phyloP scores from a whole-genome alignment of 176 grass and related monocot genomes.

The Miscanthus lutarioriparius region DNA sequence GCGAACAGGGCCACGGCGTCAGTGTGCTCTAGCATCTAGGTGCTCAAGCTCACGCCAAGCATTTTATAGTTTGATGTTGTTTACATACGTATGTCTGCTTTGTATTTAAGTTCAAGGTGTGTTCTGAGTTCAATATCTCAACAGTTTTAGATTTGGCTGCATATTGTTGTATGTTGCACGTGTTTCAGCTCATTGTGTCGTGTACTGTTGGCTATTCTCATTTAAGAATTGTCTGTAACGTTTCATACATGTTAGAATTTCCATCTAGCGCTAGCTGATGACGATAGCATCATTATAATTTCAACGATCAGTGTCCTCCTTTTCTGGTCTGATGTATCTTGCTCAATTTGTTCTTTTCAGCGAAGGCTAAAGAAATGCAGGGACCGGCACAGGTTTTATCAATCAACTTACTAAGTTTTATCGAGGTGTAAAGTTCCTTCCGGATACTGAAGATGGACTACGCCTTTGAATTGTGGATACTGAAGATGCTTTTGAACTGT shows the following conservation, averaged over 20 bases:
- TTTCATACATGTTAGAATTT: neutral
- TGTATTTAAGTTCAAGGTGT: neutral
- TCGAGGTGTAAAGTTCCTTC: neutral
- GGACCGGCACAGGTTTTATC: neutral
- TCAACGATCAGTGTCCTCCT: neutral
- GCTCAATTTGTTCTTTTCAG: slow-evolving; percentile 10
- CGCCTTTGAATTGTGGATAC: neutral
- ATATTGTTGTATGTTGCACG: neutral
- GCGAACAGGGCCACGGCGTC: too few relatives aligned
- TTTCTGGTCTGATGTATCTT: slow-evolving; percentile 1
- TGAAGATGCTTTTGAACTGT: neutral
- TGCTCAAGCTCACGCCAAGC: neutral
- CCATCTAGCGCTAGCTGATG: neutral
- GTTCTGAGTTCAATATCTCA: neutral
- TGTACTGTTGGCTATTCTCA: neutral
- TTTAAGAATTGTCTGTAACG: neutral
- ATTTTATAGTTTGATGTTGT: neutral
- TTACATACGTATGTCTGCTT: neutral
- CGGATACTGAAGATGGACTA: neutral
- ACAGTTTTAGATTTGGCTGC: neutral
- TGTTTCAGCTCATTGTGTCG: neutral
- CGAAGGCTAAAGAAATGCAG: slow-evolving; percentile 15
- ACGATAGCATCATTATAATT: too few relatives aligned
- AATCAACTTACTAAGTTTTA: neutral
- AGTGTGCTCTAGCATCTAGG: neutral